A percentile compares a stretch with the other conserved stretches of the same genome.
phyloP scores from a whole-genome alignment of 2,329 filamentous ascomycete genomes.

The Ambrosiella cleistominuta region DNA sequence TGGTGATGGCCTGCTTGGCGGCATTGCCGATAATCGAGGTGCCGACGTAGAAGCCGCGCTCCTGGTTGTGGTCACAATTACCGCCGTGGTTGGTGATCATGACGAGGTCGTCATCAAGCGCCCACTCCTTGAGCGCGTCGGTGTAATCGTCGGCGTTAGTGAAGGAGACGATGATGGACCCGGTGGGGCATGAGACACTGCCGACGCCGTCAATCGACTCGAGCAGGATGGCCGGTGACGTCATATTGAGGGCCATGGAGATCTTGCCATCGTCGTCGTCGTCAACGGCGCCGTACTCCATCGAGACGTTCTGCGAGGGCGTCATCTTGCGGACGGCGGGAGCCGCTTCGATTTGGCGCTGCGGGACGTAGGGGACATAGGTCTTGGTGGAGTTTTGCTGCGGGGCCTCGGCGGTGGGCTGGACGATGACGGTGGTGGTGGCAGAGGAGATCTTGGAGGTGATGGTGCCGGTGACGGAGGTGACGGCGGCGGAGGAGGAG shows the following conservation, averaged over 20 bases:
- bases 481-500: neutral
- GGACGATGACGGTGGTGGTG: neutral
- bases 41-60: slow-evolving; percentile 24
- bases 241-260: slow-evolving; percentile 15
- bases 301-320: neutral
- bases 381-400: slow-evolving; percentile 12
- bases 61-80: slow-evolving; percentile 23
- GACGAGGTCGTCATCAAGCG: slow-evolving; percentile 17
- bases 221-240: slow-evolving; percentile 15
- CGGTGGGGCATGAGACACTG: slow-evolving; percentile 13
- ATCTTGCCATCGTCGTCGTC: slow-evolving; percentile 14
- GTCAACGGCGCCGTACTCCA: slow-evolving; percentile 14
- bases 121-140: slow-evolving; percentile 15
- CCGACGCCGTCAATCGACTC: slow-evolving; percentile 14
- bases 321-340: neutral
- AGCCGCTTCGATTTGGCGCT: slow-evolving; percentile 14
- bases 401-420: neutral
- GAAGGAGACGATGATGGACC: slow-evolving; percentile 15
- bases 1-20: slow-evolving; percentile 16
- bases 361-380: slow-evolving; percentile 14
- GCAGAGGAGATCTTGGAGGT: neutral
- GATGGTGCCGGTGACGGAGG: neutral
- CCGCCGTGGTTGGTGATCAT: slow-evolving; percentile 27
- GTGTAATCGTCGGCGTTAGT: slow-evolving; percentile 11
- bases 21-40: slow-evolving; percentile 18